phyloP scores from a whole-genome alignment of 257 asterid genomes.

The Solanum corneliomulleri region DNA sequence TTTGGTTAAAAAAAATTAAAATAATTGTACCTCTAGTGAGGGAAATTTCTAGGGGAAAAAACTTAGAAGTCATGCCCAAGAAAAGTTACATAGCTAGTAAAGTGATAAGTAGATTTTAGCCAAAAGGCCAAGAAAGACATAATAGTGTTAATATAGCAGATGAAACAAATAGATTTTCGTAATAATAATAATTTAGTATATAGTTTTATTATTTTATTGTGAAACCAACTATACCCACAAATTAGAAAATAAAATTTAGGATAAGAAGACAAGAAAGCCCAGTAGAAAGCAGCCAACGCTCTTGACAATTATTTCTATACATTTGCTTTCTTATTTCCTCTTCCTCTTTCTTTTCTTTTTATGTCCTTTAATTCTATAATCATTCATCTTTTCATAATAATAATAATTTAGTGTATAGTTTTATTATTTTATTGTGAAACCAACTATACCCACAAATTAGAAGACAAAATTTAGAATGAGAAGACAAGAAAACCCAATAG shows the following conservation, averaged over 20 bases:
- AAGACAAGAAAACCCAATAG: neutral
- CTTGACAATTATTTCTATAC: slow-evolving; percentile 41
- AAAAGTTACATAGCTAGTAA: neutral
- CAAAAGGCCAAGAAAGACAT: neutral
- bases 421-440: neutral
- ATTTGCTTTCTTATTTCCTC: slow-evolving; percentile 24
- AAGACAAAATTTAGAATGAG: neutral
- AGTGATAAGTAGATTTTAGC: neutral
- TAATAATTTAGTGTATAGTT: too few relatives aligned
- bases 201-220: neutral
- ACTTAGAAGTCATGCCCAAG: neutral
- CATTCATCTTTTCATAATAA: neutral
- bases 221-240: neutral
- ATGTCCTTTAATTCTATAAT: neutral
- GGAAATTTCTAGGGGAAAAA: too few relatives aligned
- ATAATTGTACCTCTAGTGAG: too few relatives aligned
- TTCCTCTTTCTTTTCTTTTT: slow-evolving; percentile 17
- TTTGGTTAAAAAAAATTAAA: neutral
- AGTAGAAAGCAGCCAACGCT: slow-evolving; percentile 8
- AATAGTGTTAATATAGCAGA: neutral
- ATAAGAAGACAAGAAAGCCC: neutral
- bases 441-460: neutral
- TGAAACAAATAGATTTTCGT: neutral
- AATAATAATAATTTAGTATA: too few relatives aligned
- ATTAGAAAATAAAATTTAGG: neutral